phyloP scores from a whole-genome alignment of 352 stramenopile species.

The Phytophthora boehmeriae region DNA sequence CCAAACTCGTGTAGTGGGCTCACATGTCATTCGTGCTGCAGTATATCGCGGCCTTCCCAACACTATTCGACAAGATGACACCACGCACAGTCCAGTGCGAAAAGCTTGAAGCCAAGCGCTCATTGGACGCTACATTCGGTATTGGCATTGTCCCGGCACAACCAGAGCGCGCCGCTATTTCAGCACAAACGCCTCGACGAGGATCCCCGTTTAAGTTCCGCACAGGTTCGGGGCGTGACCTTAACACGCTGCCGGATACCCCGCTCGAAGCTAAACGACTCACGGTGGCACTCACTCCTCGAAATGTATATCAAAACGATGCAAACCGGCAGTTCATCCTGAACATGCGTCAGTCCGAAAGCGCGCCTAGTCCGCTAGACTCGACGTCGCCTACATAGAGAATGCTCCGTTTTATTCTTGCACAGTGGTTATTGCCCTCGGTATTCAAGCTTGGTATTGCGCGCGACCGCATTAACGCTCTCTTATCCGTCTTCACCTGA shows the following conservation, averaged over 20 bases:
- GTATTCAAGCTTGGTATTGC: not conserved
- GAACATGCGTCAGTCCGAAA: slow-evolving; percentile 6
- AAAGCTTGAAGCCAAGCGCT: slow-evolving; percentile 31
- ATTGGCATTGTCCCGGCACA: slow-evolving; percentile 30
- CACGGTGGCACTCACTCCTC: slow-evolving; percentile 45
- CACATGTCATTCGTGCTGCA: slow-evolving; percentile 12
- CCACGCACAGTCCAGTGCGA: slow-evolving; percentile 23
- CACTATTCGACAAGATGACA: slow-evolving; percentile 46
- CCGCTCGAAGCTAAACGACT: slow-evolving; percentile 35
- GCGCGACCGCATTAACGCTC: not conserved
- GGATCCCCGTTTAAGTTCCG: not conserved
- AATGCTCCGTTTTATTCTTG: slow-evolving; percentile 1
- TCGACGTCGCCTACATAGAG: slow-evolving; percentile 5
- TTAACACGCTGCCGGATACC: slow-evolving; percentile 2
- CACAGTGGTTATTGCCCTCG: not conserved
- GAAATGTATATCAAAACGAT: slow-evolving; percentile 48
- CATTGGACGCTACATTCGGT: slow-evolving; percentile 33
- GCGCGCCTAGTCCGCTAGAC: slow-evolving; percentile 7
- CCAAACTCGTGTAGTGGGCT: not conserved
- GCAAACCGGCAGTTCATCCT: slow-evolving; percentile 50
- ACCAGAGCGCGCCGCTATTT: not conserved
- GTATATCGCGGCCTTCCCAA: slow-evolving; percentile 55
- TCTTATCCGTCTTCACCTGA: slow-evolving; percentile 64
- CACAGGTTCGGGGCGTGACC: not conserved
- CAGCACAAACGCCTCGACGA: not conserved